A percentile compares a stretch with the other conserved stretches of the same genome.
Evolutionary conservation across 1,284 basidiomycete species (phyloP).

Genomic region (Ganoderma meredithae): DNA sequence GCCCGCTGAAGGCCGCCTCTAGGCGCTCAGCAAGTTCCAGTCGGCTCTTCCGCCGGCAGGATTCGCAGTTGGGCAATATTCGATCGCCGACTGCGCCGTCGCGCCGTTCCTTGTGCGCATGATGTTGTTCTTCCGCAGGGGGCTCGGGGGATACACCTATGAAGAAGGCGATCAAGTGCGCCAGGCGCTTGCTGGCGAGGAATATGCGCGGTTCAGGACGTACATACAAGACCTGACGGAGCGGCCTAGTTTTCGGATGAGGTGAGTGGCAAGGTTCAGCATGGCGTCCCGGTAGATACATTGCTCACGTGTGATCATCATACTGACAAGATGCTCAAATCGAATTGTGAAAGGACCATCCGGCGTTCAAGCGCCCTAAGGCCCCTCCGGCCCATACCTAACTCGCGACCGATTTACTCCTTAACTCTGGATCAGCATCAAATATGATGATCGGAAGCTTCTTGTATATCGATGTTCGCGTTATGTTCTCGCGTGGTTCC

Average conservation of each 20-base stretch:
- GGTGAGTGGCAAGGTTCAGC: conserved; percentile 34
- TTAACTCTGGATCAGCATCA: background rate
- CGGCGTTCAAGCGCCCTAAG: conserved; percentile 3
- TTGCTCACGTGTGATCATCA: background rate
- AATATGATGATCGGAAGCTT: background rate
- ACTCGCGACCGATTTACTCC: background rate
- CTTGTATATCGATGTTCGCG: background rate
- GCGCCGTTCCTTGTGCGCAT: conserved; percentile 47
- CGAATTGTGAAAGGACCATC: conserved; percentile 18
- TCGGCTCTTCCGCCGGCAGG: conserved; percentile 40
- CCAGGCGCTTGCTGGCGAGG: conserved; percentile 36
- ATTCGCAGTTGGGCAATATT: conserved; percentile 47
- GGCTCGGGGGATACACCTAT: conserved; percentile 40
- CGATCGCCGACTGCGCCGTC: conserved; percentile 62
- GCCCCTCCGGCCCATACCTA: background rate
- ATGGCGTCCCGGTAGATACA: background rate
- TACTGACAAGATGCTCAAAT: conserved; percentile 12
- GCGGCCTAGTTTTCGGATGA: conserved; percentile 41
- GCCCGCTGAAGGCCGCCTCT: conserved; percentile 51
- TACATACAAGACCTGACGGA: conserved; percentile 42
- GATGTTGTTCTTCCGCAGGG: conserved; percentile 37
- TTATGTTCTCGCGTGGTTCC: background rate
- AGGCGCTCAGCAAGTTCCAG: conserved; percentile 43
- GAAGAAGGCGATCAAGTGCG: conserved; percentile 42
- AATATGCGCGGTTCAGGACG: conserved; percentile 41